Evolutionary conservation across 225 moss, liverwort and hornwort genomes (phyloP).

Genomic region (Bryoerythrophyllum caledonicum): DNA sequence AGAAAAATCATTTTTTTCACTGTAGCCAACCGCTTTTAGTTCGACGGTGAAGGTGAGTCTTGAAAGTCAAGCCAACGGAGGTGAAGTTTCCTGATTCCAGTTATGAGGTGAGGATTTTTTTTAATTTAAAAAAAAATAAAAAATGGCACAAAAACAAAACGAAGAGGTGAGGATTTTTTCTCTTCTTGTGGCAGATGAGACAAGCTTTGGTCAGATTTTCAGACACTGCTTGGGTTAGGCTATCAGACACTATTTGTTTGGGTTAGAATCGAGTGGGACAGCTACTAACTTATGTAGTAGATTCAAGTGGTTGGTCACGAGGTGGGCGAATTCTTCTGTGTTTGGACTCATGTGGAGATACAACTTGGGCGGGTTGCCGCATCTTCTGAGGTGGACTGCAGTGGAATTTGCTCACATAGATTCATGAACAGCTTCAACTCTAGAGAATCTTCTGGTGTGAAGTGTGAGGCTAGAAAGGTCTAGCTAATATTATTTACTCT

Average conservation of each 20-base stretch:
- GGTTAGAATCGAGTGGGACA: background rate
- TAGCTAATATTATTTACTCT: too few species aligned
- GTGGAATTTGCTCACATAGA: background rate
- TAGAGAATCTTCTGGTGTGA: background rate
- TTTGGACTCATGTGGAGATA: background rate
- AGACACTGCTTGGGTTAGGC: background rate
- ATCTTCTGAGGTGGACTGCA: background rate
- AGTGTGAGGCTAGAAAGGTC: background rate
- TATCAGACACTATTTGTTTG: background rate
- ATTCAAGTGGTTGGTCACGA: conserved; percentile 2
- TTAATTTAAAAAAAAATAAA: too few species aligned
- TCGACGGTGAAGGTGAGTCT: background rate
- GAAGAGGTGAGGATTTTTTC: too few species aligned
- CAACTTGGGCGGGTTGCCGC: conserved; percentile 10
- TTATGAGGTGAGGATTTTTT: background rate
- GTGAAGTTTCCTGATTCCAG: background rate
- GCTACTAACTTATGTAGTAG: too few species aligned
- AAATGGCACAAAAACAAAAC: too few species aligned
- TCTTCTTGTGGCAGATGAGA: too few species aligned
- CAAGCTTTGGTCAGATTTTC: too few species aligned
- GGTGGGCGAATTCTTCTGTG: background rate
- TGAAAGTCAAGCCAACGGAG: too few species aligned
- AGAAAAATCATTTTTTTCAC: background rate
- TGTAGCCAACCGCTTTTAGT: background rate
- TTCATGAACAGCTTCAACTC: background rate